Percentiles rank a stretch among this genome's conserved stretches.
Evolutionary conservation across 2,329 filamentous ascomycete species (phyloP).

Genomic region (Stagonosporopsis rhizophila): DNA sequence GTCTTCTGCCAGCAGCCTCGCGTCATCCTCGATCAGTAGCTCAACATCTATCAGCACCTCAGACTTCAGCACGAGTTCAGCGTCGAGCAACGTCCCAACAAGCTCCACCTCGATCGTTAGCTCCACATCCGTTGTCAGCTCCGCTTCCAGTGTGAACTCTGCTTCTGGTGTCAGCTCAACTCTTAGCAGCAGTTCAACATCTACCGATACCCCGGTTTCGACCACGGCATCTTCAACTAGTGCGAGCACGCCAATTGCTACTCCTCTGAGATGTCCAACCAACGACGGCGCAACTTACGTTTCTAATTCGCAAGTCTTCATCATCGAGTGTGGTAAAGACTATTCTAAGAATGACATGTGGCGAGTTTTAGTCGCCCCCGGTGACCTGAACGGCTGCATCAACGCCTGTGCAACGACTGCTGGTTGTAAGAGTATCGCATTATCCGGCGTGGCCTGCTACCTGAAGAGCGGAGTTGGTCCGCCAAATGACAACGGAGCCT

Average conservation of each 20-base stretch:
- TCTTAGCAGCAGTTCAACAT: not conserved
- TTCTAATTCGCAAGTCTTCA: conserved; percentile 6
- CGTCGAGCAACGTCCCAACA: too few species aligned
- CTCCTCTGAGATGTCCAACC: conserved; percentile 8
- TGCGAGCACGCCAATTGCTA: not conserved
- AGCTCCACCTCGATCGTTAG: too few species aligned
- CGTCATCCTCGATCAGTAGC: too few species aligned
- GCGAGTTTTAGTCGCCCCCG: not conserved
- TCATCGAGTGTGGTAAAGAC: conserved; percentile 10
- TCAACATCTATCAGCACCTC: not conserved
- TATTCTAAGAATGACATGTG: conserved; percentile 9
- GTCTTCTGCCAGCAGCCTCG: too few species aligned
- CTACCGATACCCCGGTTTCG: not conserved
- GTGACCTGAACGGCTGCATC: conserved; percentile 8
- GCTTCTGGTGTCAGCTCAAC: not conserved
- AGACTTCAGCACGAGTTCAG: not conserved
- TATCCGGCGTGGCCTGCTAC: conserved; percentile 11
- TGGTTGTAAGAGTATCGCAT: conserved; percentile 7
- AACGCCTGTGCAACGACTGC: conserved; percentile 2
- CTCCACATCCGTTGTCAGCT: not conserved
- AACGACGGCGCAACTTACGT: conserved; percentile 3
- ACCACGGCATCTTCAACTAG: not conserved
- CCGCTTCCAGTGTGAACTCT: not conserved
- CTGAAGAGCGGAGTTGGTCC: conserved; percentile 8
- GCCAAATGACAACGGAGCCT: conserved; percentile 2